Evolutionary conservation across 2,329 filamentous ascomycete species (phyloP).

Genomic region (Aspergillus fructus): DNA sequence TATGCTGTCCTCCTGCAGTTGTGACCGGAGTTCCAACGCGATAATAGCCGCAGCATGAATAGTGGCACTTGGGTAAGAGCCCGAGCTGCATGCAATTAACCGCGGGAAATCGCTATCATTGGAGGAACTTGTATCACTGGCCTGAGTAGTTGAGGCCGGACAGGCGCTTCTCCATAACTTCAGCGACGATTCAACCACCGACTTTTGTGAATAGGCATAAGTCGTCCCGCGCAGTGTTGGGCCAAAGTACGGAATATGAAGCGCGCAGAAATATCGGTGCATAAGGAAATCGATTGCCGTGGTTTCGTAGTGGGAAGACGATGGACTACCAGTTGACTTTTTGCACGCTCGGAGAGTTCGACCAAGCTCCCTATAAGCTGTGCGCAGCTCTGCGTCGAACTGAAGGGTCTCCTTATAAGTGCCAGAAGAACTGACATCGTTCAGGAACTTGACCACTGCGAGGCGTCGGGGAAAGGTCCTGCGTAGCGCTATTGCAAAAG

Average conservation of each 20-base stretch:
- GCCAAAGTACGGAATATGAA: constrained; percentile 32
- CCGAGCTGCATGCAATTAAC: constrained; percentile 40
- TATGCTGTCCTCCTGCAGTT: constrained; percentile 28
- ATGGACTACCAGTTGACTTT: not conserved
- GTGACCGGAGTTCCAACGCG: constrained; percentile 24
- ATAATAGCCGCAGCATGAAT: constrained; percentile 24
- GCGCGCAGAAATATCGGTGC: constrained; percentile 26
- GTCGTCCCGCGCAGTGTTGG: constrained; percentile 19
- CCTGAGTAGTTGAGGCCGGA: constrained; percentile 22
- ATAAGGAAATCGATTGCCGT: constrained; percentile 28
- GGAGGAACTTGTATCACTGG: constrained; percentile 1
- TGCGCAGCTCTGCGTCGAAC: constrained; percentile 45
- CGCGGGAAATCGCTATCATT: constrained; percentile 38
- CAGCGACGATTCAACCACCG: constrained; percentile 49
- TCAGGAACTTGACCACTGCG: constrained; percentile 30
- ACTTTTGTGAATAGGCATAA: constrained; percentile 51
- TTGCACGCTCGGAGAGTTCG: constrained; percentile 24
- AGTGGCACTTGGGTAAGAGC: constrained; percentile 17
- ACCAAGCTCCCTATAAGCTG: constrained; percentile 44
- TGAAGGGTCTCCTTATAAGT: constrained; percentile 26
- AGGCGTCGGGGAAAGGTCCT: constrained; percentile 39
- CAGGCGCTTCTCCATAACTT: constrained; percentile 47
- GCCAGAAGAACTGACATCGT: constrained; percentile 19
- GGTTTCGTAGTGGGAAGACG: constrained; percentile 17
- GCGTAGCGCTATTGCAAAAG: constrained; percentile 37